Evolutionary conservation across 208 protist species (phyloP).

Genomic region (Acanthamoeba castellanii): DNA sequence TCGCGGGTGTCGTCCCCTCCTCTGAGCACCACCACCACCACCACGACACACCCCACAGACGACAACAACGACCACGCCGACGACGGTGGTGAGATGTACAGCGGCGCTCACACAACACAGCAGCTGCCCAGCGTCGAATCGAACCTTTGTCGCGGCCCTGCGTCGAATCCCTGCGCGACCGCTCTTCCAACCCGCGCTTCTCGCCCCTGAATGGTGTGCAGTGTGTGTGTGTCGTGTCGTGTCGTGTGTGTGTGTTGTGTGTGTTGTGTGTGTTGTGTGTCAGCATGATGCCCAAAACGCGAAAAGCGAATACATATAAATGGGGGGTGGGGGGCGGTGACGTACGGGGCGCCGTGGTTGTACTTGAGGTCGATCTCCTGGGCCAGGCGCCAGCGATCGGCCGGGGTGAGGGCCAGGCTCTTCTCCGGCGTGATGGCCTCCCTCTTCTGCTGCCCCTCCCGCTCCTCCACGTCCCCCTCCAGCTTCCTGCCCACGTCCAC

Average conservation of each 20-base stretch:
- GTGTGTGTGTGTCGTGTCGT: neutral
- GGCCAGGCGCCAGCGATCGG: slow-evolving; percentile 11
- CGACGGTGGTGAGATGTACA: too few relatives aligned
- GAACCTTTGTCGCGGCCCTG: neutral
- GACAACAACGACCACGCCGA: too few relatives aligned
- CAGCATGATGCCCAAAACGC: neutral
- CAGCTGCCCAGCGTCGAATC: neutral
- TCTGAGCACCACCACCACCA: neutral
- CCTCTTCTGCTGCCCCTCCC: neutral
- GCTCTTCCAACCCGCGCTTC: neutral
- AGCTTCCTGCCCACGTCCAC: neutral
- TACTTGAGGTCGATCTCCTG: slow-evolving; percentile 60
- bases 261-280: neutral
- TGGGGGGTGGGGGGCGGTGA: neutral
- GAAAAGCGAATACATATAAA: too few relatives aligned
- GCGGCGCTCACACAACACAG: too few relatives aligned
- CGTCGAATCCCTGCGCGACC: neutral
- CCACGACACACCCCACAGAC: too few relatives aligned
- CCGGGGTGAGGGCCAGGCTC: neutral
- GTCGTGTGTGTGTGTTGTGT: too few relatives aligned
- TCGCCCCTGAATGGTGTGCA: neutral
- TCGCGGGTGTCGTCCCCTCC: neutral
- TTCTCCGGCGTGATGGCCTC: neutral
- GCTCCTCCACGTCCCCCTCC: neutral
- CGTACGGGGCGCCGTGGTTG: slow-evolving; percentile 12